Evolutionary conservation across 768 basidiomycete genomes (phyloP), one percentile per base, ranked within the genome.

Genomic region (Rhizopogon rudus): DNA sequence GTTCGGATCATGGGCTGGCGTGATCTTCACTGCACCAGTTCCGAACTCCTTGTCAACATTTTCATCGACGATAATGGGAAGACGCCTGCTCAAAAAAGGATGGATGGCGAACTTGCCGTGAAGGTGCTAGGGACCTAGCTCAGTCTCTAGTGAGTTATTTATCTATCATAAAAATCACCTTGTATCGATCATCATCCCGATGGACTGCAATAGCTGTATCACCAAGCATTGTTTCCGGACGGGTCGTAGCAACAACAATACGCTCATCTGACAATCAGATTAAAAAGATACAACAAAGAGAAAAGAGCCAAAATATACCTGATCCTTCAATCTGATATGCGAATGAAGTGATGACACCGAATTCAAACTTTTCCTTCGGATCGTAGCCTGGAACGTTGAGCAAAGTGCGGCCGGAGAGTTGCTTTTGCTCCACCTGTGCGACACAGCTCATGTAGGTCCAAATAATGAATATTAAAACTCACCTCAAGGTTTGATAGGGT

Each of bases 1-100:
- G 66, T 95, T 95, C 14, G 86, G 90, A 68, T 98, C 97, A 66
- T 98, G 97, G 0, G 96, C 97, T 14, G 97, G 97, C 0, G 97
- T 98, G 65, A 98, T 98, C 76, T 99, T 98, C 51, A 98, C 96
- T 1, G 96, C 97, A 67, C 97, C 97, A 31, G 97, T 99, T 39
- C 97, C 97, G 62, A 98, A 98, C 9, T 81, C 79, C 86, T 93
- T 97, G 67, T 98, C 96, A 28, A 77, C 77, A 68, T 93, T 88
- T 20, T 80, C 75, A 65, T 98, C 96, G 29, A 84, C 78, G 55
- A 98, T 75, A 68, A 99, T 96, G 13, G 93, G 96, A 44, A 99
- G 76, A 14, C 84, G 82, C 44, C 97, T 85, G 56, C 84, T 72
- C 46, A 96, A 71, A 77, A 99, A 98, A 1, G 97, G 97, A 68